A percentile compares a stretch with the other conserved stretches of the same genome.
phyloP scores from a whole-genome alignment of 768 basidiomycete genomes.

The Suillus variegatus region DNA sequence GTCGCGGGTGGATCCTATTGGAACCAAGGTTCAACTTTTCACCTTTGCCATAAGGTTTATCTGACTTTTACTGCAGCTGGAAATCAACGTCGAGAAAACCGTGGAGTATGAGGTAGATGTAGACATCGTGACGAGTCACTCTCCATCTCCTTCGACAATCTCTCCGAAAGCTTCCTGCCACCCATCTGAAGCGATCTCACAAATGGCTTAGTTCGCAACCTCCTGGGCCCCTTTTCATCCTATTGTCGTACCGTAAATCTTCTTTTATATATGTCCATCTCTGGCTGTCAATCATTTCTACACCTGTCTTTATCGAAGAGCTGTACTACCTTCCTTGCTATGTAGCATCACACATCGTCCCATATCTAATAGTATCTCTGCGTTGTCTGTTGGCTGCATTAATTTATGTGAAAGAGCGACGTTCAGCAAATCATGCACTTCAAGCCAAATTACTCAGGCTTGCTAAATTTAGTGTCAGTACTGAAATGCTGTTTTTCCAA shows the following conservation, averaged over 20 bases:
- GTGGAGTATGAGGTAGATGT: constrained; percentile 25
- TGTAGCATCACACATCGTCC: background rate
- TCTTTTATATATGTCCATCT: background rate
- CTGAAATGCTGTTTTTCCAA: background rate
- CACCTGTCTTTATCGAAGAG: background rate
- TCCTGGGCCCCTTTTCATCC: background rate
- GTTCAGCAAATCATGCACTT: background rate
- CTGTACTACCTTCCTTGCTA: background rate
- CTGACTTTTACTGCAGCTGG: constrained; percentile 18
- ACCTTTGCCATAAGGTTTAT: background rate
- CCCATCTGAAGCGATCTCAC: too few species aligned
- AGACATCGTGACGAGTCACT: background rate
- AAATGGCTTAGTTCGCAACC: background rate
- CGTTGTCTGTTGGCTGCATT: background rate
- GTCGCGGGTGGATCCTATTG: constrained; percentile 15
- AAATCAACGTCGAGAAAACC: constrained; percentile 32
- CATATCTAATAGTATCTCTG: background rate
- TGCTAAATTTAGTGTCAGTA: background rate
- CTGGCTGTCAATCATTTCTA: background rate
- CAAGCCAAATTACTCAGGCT: background rate
- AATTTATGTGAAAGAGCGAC: background rate
- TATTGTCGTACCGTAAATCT: background rate
- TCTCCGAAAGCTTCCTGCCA: background rate
- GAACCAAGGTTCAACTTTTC: constrained; percentile 22
- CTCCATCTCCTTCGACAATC: background rate